Percentiles rank a stretch among this genome's conserved stretches.
Conservation (phyloP, 2,329 filamentous ascomycete species). For the Botryotinia calthae region DNA sequence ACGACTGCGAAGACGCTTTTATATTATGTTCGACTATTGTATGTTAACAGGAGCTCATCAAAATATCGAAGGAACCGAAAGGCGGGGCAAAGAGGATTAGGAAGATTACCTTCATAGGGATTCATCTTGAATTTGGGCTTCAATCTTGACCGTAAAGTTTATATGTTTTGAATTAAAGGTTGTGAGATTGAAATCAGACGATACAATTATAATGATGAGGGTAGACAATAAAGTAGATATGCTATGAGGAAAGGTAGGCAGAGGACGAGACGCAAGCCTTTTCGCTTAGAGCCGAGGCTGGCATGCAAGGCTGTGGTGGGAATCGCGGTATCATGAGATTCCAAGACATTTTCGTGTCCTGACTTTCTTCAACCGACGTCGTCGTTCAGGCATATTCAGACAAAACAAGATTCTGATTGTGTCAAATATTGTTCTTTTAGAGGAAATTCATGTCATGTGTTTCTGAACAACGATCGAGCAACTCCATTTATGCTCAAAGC, state of each 20-base stretch:
- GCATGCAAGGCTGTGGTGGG: not conserved
- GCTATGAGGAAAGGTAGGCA: constrained; percentile 2
- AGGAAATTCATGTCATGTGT: not conserved
- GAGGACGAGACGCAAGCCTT: constrained; percentile 10
- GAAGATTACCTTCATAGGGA: constrained; percentile 53
- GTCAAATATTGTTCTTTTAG: not conserved
- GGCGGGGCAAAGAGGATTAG: constrained; percentile 19
- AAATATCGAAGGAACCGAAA: not conserved
- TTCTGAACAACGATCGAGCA: not conserved
- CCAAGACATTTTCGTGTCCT: not conserved
- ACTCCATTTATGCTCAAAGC: not conserved
- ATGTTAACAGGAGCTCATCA: constrained; percentile 21
- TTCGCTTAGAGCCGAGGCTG: constrained; percentile 18
- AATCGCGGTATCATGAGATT: not conserved
- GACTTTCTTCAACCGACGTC: not conserved
- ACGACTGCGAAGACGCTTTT: constrained; percentile 41
- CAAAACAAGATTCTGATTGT: not conserved
- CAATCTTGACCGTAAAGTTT: accelerated
- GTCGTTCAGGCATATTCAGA: no score
- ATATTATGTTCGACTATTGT: constrained; percentile 62
- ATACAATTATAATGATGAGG: not conserved
- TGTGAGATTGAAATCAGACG: not conserved
- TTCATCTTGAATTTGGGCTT: constrained; percentile 36
- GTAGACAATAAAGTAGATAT: not conserved
- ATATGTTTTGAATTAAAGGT: not conserved